Percentiles rank a stretch among this genome's conserved stretches.
phyloP scores from a whole-genome alignment of 768 basidiomycete genomes.

The Pulveroboletus frians region DNA sequence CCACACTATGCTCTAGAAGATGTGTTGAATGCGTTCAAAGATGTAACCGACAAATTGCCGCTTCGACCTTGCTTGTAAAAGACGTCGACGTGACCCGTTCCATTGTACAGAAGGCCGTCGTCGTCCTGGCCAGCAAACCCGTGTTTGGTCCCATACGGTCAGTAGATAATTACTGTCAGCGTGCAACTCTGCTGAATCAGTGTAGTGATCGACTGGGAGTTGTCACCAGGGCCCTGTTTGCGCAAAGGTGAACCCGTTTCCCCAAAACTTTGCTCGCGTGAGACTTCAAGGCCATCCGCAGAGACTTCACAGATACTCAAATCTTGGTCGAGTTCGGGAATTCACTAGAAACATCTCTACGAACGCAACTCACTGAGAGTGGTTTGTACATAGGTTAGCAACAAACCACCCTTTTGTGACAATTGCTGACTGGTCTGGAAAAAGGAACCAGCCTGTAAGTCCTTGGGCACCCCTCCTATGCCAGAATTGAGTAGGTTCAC shows the following conservation, averaged over 20 bases:
- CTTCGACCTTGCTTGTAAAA: constrained; percentile 71
- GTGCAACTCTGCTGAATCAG: constrained; percentile 2
- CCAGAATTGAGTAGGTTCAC: constrained; percentile 3
- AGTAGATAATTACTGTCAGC: constrained; percentile 3
- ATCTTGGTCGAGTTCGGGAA: constrained; percentile 86
- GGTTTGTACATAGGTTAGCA: constrained; percentile 89
- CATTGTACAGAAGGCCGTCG: constrained; percentile 96
- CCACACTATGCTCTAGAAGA: not conserved
- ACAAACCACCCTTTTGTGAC: not conserved
- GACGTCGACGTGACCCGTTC: constrained; percentile 86
- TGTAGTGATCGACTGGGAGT: constrained; percentile 86
- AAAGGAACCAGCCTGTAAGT: constrained; percentile 67
- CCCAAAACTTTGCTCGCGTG: not conserved
- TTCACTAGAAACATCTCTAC: constrained; percentile 70
- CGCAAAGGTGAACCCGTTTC: constrained; percentile 53
- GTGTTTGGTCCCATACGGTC: constrained; percentile 92
- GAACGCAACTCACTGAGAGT: constrained; percentile 83
- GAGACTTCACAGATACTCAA: constrained; percentile 81
- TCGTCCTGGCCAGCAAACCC: constrained; percentile 86
- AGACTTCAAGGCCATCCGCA: constrained; percentile 20
- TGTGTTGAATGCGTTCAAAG: constrained; percentile 34
- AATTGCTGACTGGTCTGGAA: constrained; percentile 8
- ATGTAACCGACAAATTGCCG: constrained; percentile 91
- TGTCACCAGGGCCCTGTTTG: constrained; percentile 87
- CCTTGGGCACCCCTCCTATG: not conserved